Percentiles rank a stretch among this genome's conserved stretches.
phyloP scores from a whole-genome alignment of 768 basidiomycete genomes.

The Psilocybe cubensis region DNA sequence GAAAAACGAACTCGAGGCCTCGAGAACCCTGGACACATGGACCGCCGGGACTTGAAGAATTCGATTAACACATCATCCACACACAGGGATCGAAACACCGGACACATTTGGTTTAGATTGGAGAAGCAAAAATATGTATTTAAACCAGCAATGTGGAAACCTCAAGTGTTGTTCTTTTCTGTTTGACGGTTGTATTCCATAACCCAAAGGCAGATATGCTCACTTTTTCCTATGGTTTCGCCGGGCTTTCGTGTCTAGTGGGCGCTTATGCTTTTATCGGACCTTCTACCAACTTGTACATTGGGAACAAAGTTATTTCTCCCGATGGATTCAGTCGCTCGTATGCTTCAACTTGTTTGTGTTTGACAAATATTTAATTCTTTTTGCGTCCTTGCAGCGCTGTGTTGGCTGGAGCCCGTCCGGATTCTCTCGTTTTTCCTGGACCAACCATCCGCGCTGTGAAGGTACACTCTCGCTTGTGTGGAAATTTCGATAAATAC shows the following conservation, averaged over 20 bases:
- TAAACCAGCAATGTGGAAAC: not conserved
- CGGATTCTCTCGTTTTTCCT: slow-evolving; percentile 20
- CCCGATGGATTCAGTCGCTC: slow-evolving; percentile 54
- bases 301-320: slow-evolving; percentile 47
- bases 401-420: slow-evolving; percentile 25
- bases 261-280: slow-evolving; percentile 12
- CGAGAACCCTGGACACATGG: not conserved
- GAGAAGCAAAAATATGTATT: not conserved
- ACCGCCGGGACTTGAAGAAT: not conserved
- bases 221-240: slow-evolving; percentile 6
- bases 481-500: too few relatives aligned
- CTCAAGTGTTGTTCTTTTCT: not conserved
- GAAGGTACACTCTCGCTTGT: slow-evolving; percentile 18
- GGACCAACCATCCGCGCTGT: slow-evolving; percentile 28
- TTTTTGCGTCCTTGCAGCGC: slow-evolving; percentile 16
- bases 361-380: not conserved
- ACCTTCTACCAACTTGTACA: slow-evolving; percentile 36
- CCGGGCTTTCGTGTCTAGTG: not conserved
- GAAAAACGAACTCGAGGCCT: too few relatives aligned
- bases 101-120: not conserved
- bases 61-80: not conserved
- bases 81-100: not conserved
- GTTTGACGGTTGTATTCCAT: not conserved
- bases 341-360: slow-evolving; percentile 6
- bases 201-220: not conserved